Evolutionary conservation across 2,329 filamentous ascomycete species (phyloP), one percentile per base, ranked within the genome.

Genomic region (Apiospora koreana): DNA sequence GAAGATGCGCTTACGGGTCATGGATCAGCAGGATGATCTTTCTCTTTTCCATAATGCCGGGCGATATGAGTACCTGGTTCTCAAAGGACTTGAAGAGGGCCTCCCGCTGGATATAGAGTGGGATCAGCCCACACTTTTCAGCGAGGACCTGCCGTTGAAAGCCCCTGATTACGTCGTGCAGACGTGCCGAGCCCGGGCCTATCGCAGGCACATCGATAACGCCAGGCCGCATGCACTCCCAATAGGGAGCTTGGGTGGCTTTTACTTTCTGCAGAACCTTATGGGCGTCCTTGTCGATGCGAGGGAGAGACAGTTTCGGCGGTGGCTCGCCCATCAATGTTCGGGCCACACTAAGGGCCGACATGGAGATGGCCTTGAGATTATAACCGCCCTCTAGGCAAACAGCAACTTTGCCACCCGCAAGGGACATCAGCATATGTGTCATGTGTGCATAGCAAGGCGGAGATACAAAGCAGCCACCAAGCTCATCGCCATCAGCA

Each of bases 371-470:
- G 0, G 96, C 96, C 65, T 90, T 86, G 31, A 99, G 89, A 76
- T 98, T 98, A 81, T 99, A 99, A 10, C 96, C 96, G 28, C 96
- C 96, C 83, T 99, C 96, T 2, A 99, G 86, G 78, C 95, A 98
- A 10, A 98, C 95, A 2, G 94, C 93, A 18, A 99, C 87, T 78
- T 95, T 97, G 38, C 96, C 96, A 62, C 91, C 87, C 0, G 96
- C 95, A 25, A 99, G 86, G 2, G 94, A 94, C 95, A 98, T 98
- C 65, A 99, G 88, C 95, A 98, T 98, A 79, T 98, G 94, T 21
- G 96, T 98, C 96, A 99, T 98, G 78, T 99, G 95, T 18, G 95
- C 94, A 79, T 98, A 99, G 78, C 96, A 97, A 5, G 91, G 83
- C 0, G 96, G 96, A 0, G 94, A 92, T 6, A 99, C 96, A 77